Conservation (phyloP, 2,329 filamentous ascomycete species). For the Trichoderma endophyticum region DNA sequence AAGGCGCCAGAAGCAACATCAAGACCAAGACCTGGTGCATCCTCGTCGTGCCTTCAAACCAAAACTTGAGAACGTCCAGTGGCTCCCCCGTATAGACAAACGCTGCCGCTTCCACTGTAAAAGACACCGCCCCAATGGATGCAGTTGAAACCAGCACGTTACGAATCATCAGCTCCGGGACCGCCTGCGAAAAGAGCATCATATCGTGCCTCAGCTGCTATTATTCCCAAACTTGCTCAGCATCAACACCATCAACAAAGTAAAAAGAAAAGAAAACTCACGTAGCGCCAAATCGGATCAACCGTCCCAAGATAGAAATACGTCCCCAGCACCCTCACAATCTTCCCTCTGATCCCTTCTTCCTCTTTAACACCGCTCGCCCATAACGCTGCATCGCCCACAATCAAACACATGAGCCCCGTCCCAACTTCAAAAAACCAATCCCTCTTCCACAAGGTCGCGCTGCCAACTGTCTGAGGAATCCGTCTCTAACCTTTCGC, state of each 20-base stretch:
- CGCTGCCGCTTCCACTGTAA: neutral
- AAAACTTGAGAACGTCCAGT: conserved; percentile 20
- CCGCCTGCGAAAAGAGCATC: neutral
- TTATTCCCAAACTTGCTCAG: neutral
- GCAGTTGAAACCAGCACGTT: neutral
- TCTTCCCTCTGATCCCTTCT: neutral
- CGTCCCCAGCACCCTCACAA: conserved; percentile 21
- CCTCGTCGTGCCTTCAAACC: conserved; percentile 22
- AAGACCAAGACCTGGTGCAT: conserved; percentile 19
- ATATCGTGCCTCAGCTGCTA: neutral
- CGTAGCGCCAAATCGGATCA: conserved; percentile 25
- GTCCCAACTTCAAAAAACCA: neutral
- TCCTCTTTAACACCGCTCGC: neutral
- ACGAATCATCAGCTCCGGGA: neutral
- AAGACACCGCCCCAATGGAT: neutral
- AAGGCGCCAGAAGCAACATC: conserved; percentile 24
- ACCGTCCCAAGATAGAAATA: conserved; percentile 25
- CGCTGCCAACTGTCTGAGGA: too few species aligned
- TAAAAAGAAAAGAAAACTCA: conserved; percentile 4
- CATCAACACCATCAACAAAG: neutral
- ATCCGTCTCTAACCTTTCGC: neutral
- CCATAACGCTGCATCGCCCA: conserved; percentile 6
- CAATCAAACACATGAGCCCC: conserved; percentile 1
- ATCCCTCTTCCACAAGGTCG: neutral
- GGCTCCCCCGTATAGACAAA: conserved; percentile 17